phyloP scores from a whole-genome alignment of 768 basidiomycete genomes.

The Botryobasidium botryosum region DNA sequence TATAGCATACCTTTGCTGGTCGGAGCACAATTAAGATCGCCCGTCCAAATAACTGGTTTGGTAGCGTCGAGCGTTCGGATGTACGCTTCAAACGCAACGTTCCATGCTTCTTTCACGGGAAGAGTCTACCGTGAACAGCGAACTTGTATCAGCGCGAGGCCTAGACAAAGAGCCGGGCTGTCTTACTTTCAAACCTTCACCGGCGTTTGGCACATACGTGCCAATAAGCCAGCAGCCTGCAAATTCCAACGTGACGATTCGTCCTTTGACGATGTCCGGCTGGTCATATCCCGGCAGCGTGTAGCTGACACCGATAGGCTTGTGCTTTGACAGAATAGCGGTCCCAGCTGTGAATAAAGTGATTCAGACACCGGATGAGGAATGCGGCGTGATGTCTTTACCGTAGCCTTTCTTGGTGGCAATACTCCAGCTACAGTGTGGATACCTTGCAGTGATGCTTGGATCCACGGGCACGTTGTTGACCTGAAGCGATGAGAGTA shows the following conservation, averaged over 20 bases:
- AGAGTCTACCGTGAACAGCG: slow-evolving; percentile 36
- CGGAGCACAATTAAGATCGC: slow-evolving; percentile 77
- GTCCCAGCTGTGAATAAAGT: slow-evolving; percentile 45
- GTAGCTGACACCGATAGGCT: slow-evolving; percentile 47
- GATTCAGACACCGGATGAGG: background rate
- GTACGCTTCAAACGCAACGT: slow-evolving; percentile 54
- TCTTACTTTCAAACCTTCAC: slow-evolving; percentile 49
- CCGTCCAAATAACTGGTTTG: slow-evolving; percentile 79
- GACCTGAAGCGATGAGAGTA: slow-evolving; percentile 29
- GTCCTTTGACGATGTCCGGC: slow-evolving; percentile 45
- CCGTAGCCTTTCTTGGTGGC: slow-evolving; percentile 66
- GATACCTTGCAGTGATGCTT: slow-evolving; percentile 37
- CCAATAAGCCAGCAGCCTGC: slow-evolving; percentile 49
- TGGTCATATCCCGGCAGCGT: slow-evolving; percentile 64
- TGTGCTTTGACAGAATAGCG: slow-evolving; percentile 59
- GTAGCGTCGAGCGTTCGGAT: slow-evolving; percentile 53
- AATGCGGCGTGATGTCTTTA: slow-evolving; percentile 19
- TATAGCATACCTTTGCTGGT: slow-evolving; percentile 39
- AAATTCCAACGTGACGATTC: slow-evolving; percentile 73
- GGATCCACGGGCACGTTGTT: slow-evolving; percentile 52
- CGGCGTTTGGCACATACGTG: slow-evolving; percentile 78
- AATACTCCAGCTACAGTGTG: slow-evolving; percentile 61
- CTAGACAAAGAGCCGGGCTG: background rate
- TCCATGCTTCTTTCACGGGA: slow-evolving; percentile 63
- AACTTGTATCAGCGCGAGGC: background rate